Conservation (phyloP, 176 grass and related monocot species). For the Thinopyrum elongatum region DNA sequence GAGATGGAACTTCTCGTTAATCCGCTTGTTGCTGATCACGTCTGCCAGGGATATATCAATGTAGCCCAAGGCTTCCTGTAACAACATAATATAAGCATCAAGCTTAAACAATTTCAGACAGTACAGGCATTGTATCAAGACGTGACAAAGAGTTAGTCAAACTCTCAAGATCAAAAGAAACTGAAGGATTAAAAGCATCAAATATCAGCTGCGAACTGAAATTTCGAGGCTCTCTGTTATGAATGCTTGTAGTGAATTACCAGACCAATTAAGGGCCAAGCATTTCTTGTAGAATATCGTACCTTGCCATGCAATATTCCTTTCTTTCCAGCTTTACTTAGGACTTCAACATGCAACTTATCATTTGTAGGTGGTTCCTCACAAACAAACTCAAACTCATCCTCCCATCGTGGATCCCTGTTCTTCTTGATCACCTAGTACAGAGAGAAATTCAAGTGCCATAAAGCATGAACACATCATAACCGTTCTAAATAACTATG, state of each 20-base stretch:
- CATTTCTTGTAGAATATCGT: constrained; percentile 1
- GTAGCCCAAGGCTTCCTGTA: constrained; percentile 81
- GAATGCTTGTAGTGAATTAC: background rate
- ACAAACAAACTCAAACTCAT: constrained; percentile 84
- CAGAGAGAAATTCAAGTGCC: background rate
- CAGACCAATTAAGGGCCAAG: background rate
- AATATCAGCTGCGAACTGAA: background rate
- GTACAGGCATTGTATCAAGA: background rate
- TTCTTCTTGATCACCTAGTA: constrained; percentile 84
- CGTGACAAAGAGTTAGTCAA: background rate
- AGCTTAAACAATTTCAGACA: background rate
- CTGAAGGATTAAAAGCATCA: background rate
- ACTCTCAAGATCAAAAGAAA: background rate
- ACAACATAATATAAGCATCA: constrained; percentile 24
- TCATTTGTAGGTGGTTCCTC: constrained; percentile 79
- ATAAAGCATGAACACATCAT: background rate
- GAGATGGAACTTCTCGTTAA: constrained; percentile 81
- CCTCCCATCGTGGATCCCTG: constrained; percentile 88
- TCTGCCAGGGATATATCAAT: constrained; percentile 69
- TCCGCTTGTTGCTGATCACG: constrained; percentile 81
- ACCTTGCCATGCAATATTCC: constrained; percentile 89
- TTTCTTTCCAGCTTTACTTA: constrained; percentile 72
- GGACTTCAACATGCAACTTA: constrained; percentile 81
- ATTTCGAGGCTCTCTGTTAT: background rate
- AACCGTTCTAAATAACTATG: background rate